A percentile compares a stretch with the other conserved stretches of the same genome.
These are phyloP conservation scores for Fusarium tupiense DNA, from an alignment of 2,329 filamentous ascomycete genomes.

Conservation along the genomic window DNA sequence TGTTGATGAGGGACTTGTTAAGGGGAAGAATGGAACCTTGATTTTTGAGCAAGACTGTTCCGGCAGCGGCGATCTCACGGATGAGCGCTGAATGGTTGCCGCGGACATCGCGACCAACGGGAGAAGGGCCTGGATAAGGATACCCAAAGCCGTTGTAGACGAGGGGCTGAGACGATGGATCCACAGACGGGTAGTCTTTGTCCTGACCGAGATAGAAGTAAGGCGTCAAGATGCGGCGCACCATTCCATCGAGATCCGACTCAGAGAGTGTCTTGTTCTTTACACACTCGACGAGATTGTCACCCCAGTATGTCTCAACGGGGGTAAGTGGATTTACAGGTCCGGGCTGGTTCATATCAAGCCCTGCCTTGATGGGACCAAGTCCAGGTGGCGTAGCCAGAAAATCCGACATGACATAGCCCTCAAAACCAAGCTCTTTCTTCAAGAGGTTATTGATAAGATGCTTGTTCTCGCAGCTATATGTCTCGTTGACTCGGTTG, in stretches of 20 bases:
- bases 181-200: not conserved
- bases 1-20: slow-evolving; percentile 56
- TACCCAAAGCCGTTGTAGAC: not conserved
- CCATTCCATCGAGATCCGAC: not conserved
- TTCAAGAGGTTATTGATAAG: slow-evolving; percentile 77
- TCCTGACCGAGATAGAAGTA: slow-evolving; percentile 11
- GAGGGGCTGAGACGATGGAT: not conserved
- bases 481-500: slow-evolving; percentile 83
- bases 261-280: not conserved
- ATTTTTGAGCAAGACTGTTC: slow-evolving; percentile 77
- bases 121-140: slow-evolving; percentile 57
- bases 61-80: slow-evolving; percentile 62
- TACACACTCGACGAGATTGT: not conserved
- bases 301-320: not conserved
- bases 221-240: not conserved
- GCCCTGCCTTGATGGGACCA: slow-evolving; percentile 68
- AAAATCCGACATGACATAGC: slow-evolving; percentile 77
- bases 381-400: slow-evolving; percentile 72
- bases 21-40: slow-evolving; percentile 65
- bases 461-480: slow-evolving; percentile 81
- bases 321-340: slow-evolving; percentile 47
- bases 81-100: slow-evolving; percentile 72
- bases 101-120: slow-evolving; percentile 64
- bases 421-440: slow-evolving; percentile 67
- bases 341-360: slow-evolving; percentile 78